Percentiles rank a stretch among this genome's conserved stretches.
Evolutionary conservation across 164 flowering plant species (phyloP).

Genomic region (Vitis rotundifolia): DNA sequence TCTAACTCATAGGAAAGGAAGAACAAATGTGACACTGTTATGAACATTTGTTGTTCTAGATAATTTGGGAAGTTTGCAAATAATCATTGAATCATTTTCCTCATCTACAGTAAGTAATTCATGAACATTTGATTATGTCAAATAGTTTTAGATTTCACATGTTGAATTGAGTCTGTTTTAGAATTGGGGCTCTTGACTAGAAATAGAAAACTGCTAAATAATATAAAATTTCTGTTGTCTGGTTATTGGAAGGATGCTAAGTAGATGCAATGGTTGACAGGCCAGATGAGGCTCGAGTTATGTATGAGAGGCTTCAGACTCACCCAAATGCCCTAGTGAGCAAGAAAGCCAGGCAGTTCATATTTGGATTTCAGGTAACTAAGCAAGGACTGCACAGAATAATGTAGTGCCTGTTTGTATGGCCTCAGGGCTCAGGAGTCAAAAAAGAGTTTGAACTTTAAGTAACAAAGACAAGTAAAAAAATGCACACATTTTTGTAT

Average conservation of each 20-base stretch:
- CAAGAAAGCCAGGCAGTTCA: constrained; percentile 71
- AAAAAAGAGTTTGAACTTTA: too few relatives aligned
- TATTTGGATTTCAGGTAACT: constrained; percentile 74
- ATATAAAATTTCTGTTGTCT: background rate
- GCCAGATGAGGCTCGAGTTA: constrained; percentile 59
- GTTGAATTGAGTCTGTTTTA: background rate
- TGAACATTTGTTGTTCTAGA: too few relatives aligned
- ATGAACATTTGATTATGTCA: too few relatives aligned
- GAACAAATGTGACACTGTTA: too few relatives aligned
- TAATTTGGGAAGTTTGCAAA: too few relatives aligned
- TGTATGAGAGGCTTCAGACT: constrained; percentile 69
- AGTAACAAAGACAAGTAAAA: too few relatives aligned
- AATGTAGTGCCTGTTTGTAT: background rate
- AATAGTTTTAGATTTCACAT: too few relatives aligned
- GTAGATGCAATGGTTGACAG: constrained; percentile 32
- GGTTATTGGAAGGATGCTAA: background rate
- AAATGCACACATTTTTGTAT: too few relatives aligned
- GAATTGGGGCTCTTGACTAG: background rate
- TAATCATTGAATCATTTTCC: too few relatives aligned
- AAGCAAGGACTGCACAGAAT: background rate
- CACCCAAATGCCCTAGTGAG: constrained; percentile 78
- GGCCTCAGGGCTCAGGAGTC: background rate
- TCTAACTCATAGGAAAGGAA: too few relatives aligned
- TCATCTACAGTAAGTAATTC: too few relatives aligned
- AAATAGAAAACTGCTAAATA: background rate